Conservation (phyloP, 257 asterid species). For the Catharanthus roseus region DNA sequence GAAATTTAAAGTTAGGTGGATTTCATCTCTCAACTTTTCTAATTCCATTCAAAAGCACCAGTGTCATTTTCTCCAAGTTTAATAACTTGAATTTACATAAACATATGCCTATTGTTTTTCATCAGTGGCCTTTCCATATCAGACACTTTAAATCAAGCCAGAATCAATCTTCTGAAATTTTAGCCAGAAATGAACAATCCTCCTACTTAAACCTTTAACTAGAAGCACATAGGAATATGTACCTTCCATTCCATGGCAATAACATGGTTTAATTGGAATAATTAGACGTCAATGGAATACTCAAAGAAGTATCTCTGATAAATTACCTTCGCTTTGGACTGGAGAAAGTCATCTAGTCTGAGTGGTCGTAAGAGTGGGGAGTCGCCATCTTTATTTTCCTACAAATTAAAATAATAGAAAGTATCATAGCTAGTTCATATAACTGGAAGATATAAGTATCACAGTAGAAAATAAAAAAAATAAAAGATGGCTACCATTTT, state of each 20-base stretch:
- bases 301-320: not conserved
- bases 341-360: slow-evolving; percentile 66
- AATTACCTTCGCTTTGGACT: slow-evolving; percentile 81
- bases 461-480: not conserved
- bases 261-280: not conserved
- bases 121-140: no score
- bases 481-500: not conserved
- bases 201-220: not conserved
- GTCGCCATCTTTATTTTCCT: slow-evolving; percentile 45
- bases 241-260: not conserved
- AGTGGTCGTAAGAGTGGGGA: slow-evolving; percentile 53
- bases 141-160: no score
- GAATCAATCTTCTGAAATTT: no score
- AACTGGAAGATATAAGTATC: not conserved
- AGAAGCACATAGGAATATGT: not conserved
- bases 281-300: not conserved
- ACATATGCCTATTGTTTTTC: no score
- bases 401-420: slow-evolving; percentile 13
- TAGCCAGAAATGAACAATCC: no score
- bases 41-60: no score
- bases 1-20: no score
- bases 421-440: not conserved
- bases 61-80: no score
- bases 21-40: no score
- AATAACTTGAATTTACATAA: no score